Conservation (phyloP, 2,329 filamentous ascomycete species). For the Colletotrichum cereale region DNA sequence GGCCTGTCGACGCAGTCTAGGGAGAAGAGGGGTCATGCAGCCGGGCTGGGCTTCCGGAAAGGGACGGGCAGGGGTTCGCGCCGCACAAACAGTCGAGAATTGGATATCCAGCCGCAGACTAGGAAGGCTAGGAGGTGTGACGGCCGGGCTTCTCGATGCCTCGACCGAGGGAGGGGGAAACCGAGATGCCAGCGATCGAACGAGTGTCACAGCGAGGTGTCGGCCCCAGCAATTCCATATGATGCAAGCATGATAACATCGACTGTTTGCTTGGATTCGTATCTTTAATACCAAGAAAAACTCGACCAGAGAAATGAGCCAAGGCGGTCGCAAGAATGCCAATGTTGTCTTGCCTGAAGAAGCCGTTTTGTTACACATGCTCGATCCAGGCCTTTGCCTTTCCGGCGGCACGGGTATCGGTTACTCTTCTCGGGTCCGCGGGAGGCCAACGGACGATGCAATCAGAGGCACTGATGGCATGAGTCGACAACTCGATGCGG, state of each 20-base stretch:
- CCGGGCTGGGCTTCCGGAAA: not conserved
- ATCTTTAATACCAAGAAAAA: not conserved
- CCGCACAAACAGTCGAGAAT: not conserved
- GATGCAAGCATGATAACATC: not conserved
- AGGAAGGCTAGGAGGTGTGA: not conserved
- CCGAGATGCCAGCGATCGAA: not conserved
- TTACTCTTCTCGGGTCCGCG: not conserved
- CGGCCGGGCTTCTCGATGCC: conserved; percentile 3
- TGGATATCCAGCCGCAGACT: not conserved
- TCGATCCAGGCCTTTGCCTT: not conserved
- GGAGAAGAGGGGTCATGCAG: not conserved
- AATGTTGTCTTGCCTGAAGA: not conserved
- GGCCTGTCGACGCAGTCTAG: conserved; percentile 23
- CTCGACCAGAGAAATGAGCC: not conserved
- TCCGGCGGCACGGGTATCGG: not conserved
- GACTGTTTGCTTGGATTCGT: not conserved
- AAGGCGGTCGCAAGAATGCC: too few species aligned
- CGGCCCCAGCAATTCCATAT: not conserved
- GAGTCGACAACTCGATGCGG: not conserved
- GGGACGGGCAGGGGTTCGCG: conserved; percentile 4
- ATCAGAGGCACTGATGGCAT: not conserved
- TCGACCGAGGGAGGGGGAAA: not conserved
- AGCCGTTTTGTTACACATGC: not conserved
- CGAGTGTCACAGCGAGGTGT: not conserved
- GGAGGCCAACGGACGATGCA: not conserved